Evolutionary conservation across 192 early-diverging fungal genomes (phyloP).

Genomic region (Gigaspora rosea): DNA sequence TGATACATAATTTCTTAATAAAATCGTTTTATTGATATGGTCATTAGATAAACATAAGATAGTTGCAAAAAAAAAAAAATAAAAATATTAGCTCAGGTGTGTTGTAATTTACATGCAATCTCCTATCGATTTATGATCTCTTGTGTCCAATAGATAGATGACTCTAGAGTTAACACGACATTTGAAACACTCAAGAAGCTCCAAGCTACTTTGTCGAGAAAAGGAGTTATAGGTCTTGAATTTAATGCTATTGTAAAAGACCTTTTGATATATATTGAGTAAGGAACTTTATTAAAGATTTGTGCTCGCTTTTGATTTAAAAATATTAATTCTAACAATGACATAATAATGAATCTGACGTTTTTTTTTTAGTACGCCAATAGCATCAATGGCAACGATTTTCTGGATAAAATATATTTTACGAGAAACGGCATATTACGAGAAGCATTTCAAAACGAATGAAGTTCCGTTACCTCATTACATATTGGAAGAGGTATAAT

Average conservation of each 20-base stretch:
- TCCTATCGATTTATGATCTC: background rate
- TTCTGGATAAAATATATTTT: constrained; percentile 68
- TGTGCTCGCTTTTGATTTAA: background rate
- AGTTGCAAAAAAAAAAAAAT: too few relatives aligned
- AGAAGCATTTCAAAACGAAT: constrained; percentile 66
- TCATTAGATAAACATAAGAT: background rate
- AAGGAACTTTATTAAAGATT: constrained; percentile 21
- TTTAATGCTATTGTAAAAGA: constrained; percentile 43
- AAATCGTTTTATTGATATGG: too few relatives aligned
- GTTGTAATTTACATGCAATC: too few relatives aligned
- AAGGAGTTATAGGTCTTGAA: constrained; percentile 43
- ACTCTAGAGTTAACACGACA: constrained; percentile 39
- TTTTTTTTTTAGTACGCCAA: constrained; percentile 43
- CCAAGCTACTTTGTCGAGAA: constrained; percentile 40
- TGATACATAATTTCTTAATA: background rate
- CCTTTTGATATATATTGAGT: constrained; percentile 50
- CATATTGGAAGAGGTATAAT: constrained; percentile 65
- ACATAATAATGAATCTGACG: background rate
- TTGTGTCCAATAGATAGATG: constrained; percentile 29
- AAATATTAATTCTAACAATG: background rate
- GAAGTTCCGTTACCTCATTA: constrained; percentile 63
- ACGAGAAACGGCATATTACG: constrained; percentile 65
- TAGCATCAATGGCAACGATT: constrained; percentile 57
- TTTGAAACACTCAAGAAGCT: constrained; percentile 40
- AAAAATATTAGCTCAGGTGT: too few relatives aligned